Base-by-base conservation (phyloP, 2,329 filamentous ascomycete species). In the Tolypocladium endophyticum region DNA sequence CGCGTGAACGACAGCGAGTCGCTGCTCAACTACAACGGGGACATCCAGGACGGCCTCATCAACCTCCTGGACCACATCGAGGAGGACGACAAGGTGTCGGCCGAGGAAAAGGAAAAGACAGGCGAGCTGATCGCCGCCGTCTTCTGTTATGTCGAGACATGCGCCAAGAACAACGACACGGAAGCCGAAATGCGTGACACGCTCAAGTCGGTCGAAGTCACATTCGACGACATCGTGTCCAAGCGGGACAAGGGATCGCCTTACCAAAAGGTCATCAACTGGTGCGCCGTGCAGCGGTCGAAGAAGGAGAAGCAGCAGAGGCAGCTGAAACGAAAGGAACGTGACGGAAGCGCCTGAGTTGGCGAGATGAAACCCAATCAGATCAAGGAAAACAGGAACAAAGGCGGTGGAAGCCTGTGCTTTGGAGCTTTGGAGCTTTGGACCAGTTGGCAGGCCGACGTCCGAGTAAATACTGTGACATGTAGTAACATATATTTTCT, bases 1-100 rank as follows among this genome's bases (percentile, higher is more conserved):
- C 36, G 53, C 7, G 60, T 59, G n/a, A 66, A 58, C 55, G 47
- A 55, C 41, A 35, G 60, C 14, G 60, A 53, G 33, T 55, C 59
- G 4, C 64, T 55, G 1, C 12, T 23, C 4, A 2, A 8, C 39
- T 59, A 55, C 39, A 56, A 23, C 28, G 58, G 58, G 5, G 58
- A 50, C 52, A 59, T 59, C 52, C 33, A 50, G 33, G 58, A 59
- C 25, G 39, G 25, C 12, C 52, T 59, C 20, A 55, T 55, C 28
- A 16, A 59, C 18, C 52, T 59, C 16, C 39, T 55, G 39, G 36
- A 18, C 28, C 50, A 16, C 35, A 55, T 59, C 28, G 28, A 36
- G 50, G 33, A 8, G 1, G 36, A 38, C 52, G 57, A 58, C n/a
- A 1, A 16, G 36, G 9, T 4, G 12, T 7, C 36, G 4, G 4